Evolutionary conservation across 192 early-diverging fungal species (phyloP).

Genomic region (Kickxella alabastrina): DNA sequence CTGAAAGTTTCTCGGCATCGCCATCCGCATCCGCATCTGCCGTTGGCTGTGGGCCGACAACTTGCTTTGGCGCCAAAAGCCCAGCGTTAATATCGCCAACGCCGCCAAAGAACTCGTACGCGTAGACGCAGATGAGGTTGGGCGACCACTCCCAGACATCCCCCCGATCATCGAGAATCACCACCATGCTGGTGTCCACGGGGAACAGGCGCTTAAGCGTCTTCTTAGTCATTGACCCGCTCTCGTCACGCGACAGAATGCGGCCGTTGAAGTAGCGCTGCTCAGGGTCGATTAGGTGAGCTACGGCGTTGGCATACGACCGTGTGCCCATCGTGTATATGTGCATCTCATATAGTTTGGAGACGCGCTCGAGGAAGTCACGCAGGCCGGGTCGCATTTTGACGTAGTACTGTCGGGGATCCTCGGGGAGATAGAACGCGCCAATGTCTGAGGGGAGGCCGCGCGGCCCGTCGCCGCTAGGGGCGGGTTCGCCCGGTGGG

Average conservation of each 20-base stretch:
- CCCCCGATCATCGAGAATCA: conserved; percentile 90
- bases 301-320: conserved; percentile 86
- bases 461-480: conserved; percentile 6
- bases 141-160: conserved; percentile 94
- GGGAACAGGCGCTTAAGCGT: conserved; percentile 85
- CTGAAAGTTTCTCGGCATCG: too few relatives aligned
- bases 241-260: conserved; percentile 92
- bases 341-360: conserved; percentile 84
- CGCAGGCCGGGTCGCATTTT: conserved; percentile 83
- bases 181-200: conserved; percentile 92
- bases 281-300: conserved; percentile 81
- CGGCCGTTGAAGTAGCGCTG: conserved; percentile 75
- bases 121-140: conserved; percentile 83
- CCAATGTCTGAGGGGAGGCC: conserved; percentile 61
- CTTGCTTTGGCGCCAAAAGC: conserved; percentile 47
- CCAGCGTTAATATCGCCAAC: conserved; percentile 95
- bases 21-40: too few relatives aligned
- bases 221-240: conserved; percentile 76
- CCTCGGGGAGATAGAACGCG: conserved; percentile 69
- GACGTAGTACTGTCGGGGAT: conserved; percentile 69
- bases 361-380: conserved; percentile 69
- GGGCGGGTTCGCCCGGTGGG: conserved; percentile 4
- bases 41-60: not conserved
- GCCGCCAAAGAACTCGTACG: conserved; percentile 92
- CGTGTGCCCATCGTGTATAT: conserved; percentile 99